Conservation (phyloP, 106 monocot species). For the Dendrobium chrysotoxum region DNA sequence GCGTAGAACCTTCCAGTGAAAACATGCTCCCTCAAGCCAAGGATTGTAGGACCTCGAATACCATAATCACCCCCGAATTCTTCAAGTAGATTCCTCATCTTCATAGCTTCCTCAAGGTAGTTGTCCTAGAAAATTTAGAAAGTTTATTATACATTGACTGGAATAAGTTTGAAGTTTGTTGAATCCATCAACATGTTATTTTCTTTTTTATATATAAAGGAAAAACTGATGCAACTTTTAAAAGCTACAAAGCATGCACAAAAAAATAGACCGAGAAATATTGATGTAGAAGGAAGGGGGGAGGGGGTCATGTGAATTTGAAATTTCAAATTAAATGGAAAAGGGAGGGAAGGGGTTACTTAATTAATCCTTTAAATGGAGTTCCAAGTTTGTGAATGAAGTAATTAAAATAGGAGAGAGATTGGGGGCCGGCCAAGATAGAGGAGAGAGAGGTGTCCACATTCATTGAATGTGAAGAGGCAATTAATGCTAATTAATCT, state of each 20-base stretch:
- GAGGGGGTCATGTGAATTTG: too few relatives aligned
- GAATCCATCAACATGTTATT: background rate
- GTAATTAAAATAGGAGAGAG: too few relatives aligned
- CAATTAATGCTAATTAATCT: too few relatives aligned
- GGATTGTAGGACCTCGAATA: conserved; percentile 71
- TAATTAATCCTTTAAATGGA: too few relatives aligned
- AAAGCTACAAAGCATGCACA: background rate
- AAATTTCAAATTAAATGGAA: too few relatives aligned
- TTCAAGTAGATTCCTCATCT: conserved; percentile 94
- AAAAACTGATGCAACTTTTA: background rate
- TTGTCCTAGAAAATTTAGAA: conserved; percentile 48
- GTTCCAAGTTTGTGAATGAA: too few relatives aligned
- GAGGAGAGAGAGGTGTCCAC: too few relatives aligned
- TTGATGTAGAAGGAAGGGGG: too few relatives aligned
- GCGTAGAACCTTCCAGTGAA: conserved; percentile 85
- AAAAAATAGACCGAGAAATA: too few relatives aligned
- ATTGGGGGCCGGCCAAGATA: too few relatives aligned
- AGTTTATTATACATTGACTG: background rate
- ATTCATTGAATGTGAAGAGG: too few relatives aligned
- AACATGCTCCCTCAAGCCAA: conserved; percentile 95
- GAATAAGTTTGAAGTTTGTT: background rate
- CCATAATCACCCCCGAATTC: conserved; percentile 72
- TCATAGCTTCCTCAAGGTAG: conserved; percentile 97
- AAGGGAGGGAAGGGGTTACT: too few relatives aligned
- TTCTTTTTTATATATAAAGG: background rate